phyloP scores from a whole-genome alignment of 805 yeast species.

The Ogataea sp. region DNA sequence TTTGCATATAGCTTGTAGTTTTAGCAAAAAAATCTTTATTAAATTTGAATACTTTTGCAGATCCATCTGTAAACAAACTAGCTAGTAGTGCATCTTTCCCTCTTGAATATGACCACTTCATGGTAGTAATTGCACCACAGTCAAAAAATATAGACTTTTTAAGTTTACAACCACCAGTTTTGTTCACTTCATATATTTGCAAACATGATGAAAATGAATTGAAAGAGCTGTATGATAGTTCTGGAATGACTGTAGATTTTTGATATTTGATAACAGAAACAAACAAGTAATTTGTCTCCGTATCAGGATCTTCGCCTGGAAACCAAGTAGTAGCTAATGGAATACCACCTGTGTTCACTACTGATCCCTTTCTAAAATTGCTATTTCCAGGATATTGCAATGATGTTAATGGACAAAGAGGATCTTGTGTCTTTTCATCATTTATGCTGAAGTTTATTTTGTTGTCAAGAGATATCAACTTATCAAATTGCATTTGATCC shows the following conservation, averaged over 20 bases:
- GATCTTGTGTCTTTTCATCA: constrained; percentile 1
- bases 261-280: constrained; percentile 13
- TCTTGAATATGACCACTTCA: constrained; percentile 16
- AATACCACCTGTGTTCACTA: constrained; percentile 23
- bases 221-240: constrained; percentile 9
- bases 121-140: constrained; percentile 16
- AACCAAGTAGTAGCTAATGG: constrained; percentile 21
- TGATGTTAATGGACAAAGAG: not conserved
- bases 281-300: constrained; percentile 15
- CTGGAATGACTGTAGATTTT: constrained; percentile 6
- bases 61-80: constrained; percentile 21
- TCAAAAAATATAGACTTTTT: constrained; percentile 12
- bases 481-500: constrained; percentile 1
- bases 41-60: constrained; percentile 16
- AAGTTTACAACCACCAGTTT: constrained; percentile 2
- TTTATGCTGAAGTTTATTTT: constrained; percentile 13
- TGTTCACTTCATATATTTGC: constrained; percentile 14
- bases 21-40: constrained; percentile 6
- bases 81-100: constrained; percentile 13
- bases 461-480: constrained; percentile 5
- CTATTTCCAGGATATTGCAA: constrained; percentile 10
- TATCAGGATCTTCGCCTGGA: constrained; percentile 6
- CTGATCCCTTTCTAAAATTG: constrained; percentile 15
- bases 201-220: constrained; percentile 12
- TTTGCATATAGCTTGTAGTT: too few relatives aligned